Conservation (phyloP, 1,139 yeast genomes). For the Blastobotrys illinoisensis region DNA sequence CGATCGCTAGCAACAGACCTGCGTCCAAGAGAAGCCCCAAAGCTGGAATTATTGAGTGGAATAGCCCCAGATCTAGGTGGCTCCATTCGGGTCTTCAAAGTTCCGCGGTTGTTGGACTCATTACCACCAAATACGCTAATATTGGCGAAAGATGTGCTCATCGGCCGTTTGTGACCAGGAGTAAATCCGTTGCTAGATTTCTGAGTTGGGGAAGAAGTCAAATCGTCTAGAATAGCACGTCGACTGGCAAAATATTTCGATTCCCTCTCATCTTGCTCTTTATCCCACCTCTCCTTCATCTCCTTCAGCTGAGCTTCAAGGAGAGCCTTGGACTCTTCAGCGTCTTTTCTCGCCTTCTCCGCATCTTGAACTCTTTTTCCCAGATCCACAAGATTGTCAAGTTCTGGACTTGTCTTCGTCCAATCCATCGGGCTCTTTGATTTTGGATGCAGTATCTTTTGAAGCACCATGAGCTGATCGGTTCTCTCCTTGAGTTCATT, state of each 20-base stretch:
- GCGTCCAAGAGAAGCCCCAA: neutral
- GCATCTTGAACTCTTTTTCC: conserved; percentile 27
- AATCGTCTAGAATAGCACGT: conserved; percentile 25
- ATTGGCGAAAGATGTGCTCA: conserved; percentile 13
- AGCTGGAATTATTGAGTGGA: neutral
- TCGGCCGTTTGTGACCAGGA: conserved; percentile 19
- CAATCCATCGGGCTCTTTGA: conserved; percentile 18
- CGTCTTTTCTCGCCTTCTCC: conserved; percentile 25
- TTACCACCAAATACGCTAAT: neutral
- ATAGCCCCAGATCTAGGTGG: neutral
- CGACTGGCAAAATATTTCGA: conserved; percentile 24
- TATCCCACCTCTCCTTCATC: conserved; percentile 27
- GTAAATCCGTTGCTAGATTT: conserved; percentile 8
- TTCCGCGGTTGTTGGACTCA: neutral
- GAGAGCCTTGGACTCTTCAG: conserved; percentile 27
- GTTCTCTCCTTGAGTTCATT: conserved; percentile 25
- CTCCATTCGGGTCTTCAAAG: neutral
- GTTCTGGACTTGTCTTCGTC: conserved; percentile 16
- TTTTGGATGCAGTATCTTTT: conserved; percentile 24
- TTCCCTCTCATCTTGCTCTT: conserved; percentile 24
- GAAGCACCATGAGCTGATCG: conserved; percentile 26
- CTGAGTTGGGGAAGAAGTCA: conserved; percentile 14
- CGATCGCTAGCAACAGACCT: neutral
- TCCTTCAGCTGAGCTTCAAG: conserved; percentile 29
- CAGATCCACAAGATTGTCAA: conserved; percentile 26